Conservation (phyloP, 768 basidiomycete genomes). For the Hydnomerulius pinastri region DNA sequence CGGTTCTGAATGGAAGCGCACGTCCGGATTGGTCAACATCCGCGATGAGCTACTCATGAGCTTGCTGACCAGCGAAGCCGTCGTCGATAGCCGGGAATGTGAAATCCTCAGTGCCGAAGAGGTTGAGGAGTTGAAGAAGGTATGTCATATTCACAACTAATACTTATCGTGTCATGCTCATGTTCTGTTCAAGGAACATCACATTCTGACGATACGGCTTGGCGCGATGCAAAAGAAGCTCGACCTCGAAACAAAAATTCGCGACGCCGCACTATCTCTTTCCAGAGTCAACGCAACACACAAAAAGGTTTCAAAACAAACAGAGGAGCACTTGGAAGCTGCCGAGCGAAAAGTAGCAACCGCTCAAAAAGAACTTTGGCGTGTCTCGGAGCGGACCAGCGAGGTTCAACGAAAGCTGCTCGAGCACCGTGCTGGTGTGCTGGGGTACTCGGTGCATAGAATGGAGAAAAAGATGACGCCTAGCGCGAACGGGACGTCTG, state of each 20-base stretch:
- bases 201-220: slow-evolving; percentile 64
- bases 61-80: slow-evolving; percentile 89
- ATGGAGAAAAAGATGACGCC: slow-evolving; percentile 58
- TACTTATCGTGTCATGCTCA: slow-evolving; percentile 12
- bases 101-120: slow-evolving; percentile 76
- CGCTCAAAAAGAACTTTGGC: slow-evolving; percentile 72
- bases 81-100: slow-evolving; percentile 85
- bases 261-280: slow-evolving; percentile 80
- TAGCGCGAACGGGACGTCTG: slow-evolving; percentile 29
- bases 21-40: slow-evolving; percentile 51
- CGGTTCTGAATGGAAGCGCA: slow-evolving; percentile 43
- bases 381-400: slow-evolving; percentile 61
- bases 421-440: slow-evolving; percentile 82
- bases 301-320: slow-evolving; percentile 62
- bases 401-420: slow-evolving; percentile 67
- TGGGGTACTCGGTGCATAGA: slow-evolving; percentile 67
- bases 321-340: slow-evolving; percentile 67
- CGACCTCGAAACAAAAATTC: slow-evolving; percentile 81
- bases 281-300: slow-evolving; percentile 62
- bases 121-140: slow-evolving; percentile 72
- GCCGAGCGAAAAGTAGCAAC: slow-evolving; percentile 73
- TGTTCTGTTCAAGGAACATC: slow-evolving; percentile 60
- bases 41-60: slow-evolving; percentile 87
- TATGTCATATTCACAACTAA: slow-evolving; percentile 34
- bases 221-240: slow-evolving; percentile 73